phyloP scores from a whole-genome alignment of 23 red algal genomes.

The Chondrus crispus region DNA sequence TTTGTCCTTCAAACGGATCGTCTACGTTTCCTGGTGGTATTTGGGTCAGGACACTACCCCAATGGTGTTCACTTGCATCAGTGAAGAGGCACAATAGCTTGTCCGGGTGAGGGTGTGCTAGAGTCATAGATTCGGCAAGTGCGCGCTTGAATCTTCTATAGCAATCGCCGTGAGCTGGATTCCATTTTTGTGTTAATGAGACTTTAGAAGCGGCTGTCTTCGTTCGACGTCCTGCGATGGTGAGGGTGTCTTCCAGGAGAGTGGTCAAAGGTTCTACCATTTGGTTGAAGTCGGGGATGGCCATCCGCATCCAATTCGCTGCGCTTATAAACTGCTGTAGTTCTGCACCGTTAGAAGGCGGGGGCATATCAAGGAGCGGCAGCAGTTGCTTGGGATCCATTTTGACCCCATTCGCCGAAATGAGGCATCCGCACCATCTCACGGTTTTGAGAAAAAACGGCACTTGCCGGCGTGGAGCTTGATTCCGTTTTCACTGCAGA shows the following conservation, averaged over 20 bases:
- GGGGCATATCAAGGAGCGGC: neutral
- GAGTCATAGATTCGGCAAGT: neutral
- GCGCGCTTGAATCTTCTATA: neutral
- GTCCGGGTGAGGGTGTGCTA: neutral
- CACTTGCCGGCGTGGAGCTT: constrained; percentile 17
- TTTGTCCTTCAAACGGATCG: neutral
- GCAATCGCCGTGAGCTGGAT: neutral
- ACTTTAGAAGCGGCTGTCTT: constrained; percentile 7
- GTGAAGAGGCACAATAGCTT: neutral
- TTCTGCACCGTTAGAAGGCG: neutral
- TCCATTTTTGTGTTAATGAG: neutral
- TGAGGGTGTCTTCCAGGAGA: neutral
- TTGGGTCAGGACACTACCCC: neutral
- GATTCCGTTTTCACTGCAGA: neutral
- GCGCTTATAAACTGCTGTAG: constrained; percentile 9
- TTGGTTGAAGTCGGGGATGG: neutral
- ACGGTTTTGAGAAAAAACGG: neutral
- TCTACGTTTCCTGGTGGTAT: neutral
- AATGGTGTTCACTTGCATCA: neutral
- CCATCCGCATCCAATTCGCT: neutral
- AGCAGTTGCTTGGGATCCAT: neutral
- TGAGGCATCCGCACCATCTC: constrained; percentile 3
- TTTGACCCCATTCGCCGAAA: neutral
- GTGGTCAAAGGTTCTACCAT: neutral
- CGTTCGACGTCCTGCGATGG: neutral